Conservation (phyloP, 306 rosid genomes). For the Quercus cerris region DNA sequence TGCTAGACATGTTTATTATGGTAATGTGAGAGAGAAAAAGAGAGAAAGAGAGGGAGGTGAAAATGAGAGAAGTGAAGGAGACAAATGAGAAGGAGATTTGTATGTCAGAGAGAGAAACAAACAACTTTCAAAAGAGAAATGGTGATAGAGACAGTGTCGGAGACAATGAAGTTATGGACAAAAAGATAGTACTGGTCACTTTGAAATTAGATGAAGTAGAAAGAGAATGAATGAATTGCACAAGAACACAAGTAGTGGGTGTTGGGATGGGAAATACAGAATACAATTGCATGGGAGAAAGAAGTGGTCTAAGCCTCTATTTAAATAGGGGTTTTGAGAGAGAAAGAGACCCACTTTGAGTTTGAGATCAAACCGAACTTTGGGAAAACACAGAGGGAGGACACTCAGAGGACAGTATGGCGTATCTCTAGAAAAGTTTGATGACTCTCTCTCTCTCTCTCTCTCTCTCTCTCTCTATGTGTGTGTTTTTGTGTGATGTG, state of each 20-base stretch:
- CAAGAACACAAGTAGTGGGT: conserved; percentile 19
- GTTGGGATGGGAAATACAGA: conserved; percentile 18
- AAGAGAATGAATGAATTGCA: neutral
- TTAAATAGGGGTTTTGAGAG: conserved; percentile 26
- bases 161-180: neutral
- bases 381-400: neutral
- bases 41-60: neutral
- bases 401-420: neutral
- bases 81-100: conserved; percentile 1
- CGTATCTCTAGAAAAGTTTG: neutral
- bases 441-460: neutral
- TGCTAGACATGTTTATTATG: conserved; percentile 48
- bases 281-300: conserved; percentile 44
- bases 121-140: neutral
- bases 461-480: neutral
- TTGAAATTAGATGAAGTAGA: conserved; percentile 1
- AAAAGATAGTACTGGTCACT: neutral
- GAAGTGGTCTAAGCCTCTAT: conserved; percentile 25
- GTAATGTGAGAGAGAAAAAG: neutral
- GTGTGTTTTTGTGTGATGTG: neutral
- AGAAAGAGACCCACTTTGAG: neutral
- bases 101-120: conserved; percentile 2
- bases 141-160: neutral
- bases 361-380: neutral
- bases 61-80: neutral